Evolutionary conservation across 176 grass and related monocot genomes (phyloP), one percentile per base, ranked within the genome.

Genomic region (Cenchrus fungigraminus): DNA sequence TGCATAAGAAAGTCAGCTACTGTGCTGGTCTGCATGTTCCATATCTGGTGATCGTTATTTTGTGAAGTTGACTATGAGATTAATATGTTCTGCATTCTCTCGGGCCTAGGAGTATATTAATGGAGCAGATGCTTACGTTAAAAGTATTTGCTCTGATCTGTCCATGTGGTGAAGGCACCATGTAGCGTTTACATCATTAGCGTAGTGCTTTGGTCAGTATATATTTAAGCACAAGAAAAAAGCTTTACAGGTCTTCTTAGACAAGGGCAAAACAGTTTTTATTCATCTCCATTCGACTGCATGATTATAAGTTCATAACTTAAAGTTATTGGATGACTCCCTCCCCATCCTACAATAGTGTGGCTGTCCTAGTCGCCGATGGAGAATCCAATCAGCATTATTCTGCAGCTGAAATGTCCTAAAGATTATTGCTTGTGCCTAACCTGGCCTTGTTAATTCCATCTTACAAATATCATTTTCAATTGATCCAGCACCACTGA

Each of bases 111-210:
- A 54, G 62, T 80, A 19, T 10, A 11, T 22, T 42, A 1, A 13
- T 56, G 32, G 64, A 68, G 19, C 79, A 15, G 6, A 69, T 56
- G 50, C 79, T 25, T 81, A 37, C 43, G 34, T 68, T 80, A 11
- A 28, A 50, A 25, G 17, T 51, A 44, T 28, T 63, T 72, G 31
- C 13, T 61, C 13, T 65, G 47, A 76, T 25, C 15, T 11, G 25
- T 25, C 32, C 68, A 42, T 78, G 19, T 62, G 54, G 73, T 32
- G 46, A 44, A 54, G 64, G 59, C 58, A 65, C 50, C 14, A 37
- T 19, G 9, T 47, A 58, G 11, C 28, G 8, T 9, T 28, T 70
- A 32, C 29, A 43, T 4, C 65, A 79, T 16, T 79, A 43, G 17
- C 28, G 16, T 71, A 50, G 22, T 86, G 44, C 55, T 50, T 79